Percentiles rank a stretch among this genome's conserved stretches.
These are phyloP conservation scores for Eurotiales sp. DNA, from an alignment of 2,329 filamentous ascomycete genomes.

Conservation along the genomic window DNA sequence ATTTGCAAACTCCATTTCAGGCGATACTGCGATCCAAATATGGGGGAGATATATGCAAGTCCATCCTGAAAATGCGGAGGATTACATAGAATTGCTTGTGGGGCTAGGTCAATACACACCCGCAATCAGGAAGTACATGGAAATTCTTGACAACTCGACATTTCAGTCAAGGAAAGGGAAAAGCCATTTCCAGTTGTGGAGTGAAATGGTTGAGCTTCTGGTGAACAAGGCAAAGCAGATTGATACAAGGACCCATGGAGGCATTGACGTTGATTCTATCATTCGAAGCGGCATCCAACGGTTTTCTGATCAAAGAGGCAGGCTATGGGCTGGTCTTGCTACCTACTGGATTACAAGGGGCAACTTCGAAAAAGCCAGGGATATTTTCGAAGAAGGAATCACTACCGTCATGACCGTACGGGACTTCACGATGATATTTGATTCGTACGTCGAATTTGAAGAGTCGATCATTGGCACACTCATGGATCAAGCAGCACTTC, in stretches of 20 bases:
- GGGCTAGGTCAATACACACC: constrained; percentile 83
- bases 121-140: constrained; percentile 85
- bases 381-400: constrained; percentile 93
- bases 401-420: constrained; percentile 98
- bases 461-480: constrained; percentile 89
- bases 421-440: constrained; percentile 94
- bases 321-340: constrained; percentile 89
- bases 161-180: constrained; percentile 93
- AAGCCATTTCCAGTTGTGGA: constrained; percentile 95
- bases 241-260: constrained; percentile 72
- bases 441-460: constrained; percentile 94
- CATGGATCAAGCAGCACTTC: constrained; percentile 79
- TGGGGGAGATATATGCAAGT: constrained; percentile 97
- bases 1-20: constrained; percentile 87
- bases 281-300: constrained; percentile 85
- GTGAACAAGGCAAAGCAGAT: constrained; percentile 87
- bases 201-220: constrained; percentile 90
- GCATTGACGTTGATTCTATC: constrained; percentile 87
- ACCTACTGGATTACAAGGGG: constrained; percentile 95
- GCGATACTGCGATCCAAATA: constrained; percentile 84
- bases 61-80: constrained; percentile 90
- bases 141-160: constrained; percentile 81
- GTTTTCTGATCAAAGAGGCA: constrained; percentile 90
- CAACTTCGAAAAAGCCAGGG: constrained; percentile 86
- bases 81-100: constrained; percentile 85